These are phyloP conservation scores for Ambrosia trifida DNA, from an alignment of 129 eudicot species.

Conservation along the genomic window DNA sequence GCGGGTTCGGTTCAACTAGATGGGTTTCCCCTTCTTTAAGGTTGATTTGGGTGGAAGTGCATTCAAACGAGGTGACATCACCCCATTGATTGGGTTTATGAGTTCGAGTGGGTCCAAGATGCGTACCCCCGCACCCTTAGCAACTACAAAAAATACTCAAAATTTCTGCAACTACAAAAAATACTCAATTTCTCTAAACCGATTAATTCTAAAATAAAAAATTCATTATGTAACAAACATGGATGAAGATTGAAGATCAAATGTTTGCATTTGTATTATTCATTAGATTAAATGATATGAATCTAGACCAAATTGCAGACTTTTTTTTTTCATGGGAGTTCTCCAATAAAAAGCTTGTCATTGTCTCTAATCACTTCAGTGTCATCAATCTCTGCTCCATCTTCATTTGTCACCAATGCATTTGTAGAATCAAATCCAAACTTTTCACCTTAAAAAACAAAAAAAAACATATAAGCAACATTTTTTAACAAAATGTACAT, in stretches of 20 bases:
- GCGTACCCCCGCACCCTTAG: too few relatives aligned
- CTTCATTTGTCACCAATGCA: slow-evolving; percentile 67
- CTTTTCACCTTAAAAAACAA: slow-evolving; percentile 56
- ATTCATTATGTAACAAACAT: background rate
- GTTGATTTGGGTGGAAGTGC: too few relatives aligned
- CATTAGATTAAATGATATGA: background rate
- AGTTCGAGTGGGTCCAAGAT: too few relatives aligned
- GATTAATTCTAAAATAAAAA: too few relatives aligned
- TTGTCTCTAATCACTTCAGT: slow-evolving; percentile 90
- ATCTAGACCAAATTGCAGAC: slow-evolving; percentile 7
- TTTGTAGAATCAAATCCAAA: slow-evolving; percentile 72
- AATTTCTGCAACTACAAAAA: background rate
- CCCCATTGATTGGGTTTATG: too few relatives aligned
- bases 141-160: background rate
- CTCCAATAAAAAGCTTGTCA: slow-evolving; percentile 74
- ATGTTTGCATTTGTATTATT: slow-evolving; percentile 5
- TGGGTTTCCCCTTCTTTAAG: too few relatives aligned
- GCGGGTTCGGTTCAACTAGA: too few relatives aligned
- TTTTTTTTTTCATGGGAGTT: slow-evolving; percentile 33
- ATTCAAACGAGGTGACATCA: too few relatives aligned
- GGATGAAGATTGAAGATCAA: slow-evolving; percentile 1
- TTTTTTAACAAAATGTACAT: slow-evolving; percentile 6
- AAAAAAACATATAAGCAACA: background rate
- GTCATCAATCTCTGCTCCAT: slow-evolving; percentile 81
- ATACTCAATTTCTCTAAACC: background rate